phyloP scores from a whole-genome alignment of 2,329 filamentous ascomycete genomes.

The Cercospora beticola region DNA sequence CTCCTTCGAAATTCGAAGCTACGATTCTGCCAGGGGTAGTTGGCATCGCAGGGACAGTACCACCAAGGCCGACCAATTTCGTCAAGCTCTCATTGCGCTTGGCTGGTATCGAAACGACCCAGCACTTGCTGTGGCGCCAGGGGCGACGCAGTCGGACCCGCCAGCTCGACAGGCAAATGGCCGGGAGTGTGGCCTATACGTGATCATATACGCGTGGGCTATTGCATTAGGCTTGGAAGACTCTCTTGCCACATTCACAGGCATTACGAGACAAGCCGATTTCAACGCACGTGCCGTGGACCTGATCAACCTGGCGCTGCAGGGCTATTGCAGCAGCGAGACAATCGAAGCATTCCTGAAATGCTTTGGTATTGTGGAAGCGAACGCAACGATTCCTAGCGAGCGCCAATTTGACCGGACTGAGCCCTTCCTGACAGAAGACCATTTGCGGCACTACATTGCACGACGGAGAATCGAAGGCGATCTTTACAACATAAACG shows the following conservation, averaged over 20 bases:
- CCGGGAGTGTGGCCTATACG: conserved; percentile 21
- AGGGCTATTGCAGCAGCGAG: conserved; percentile 12
- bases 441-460: background rate
- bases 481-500: background rate
- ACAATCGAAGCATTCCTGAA: conserved; percentile 19
- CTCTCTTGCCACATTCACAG: background rate
- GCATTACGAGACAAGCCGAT: conserved; percentile 1
- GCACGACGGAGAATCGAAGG: background rate
- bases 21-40: background rate
- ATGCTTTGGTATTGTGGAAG: conserved; percentile 16
- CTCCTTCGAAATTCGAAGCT: background rate
- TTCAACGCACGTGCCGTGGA: background rate
- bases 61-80: background rate
- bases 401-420: conserved; percentile 15
- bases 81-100: background rate
- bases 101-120: background rate
- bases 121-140: background rate
- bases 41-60: background rate
- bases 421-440: background rate
- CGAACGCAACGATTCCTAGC: background rate
- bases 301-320: conserved; percentile 15
- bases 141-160: background rate
- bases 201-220: conserved; percentile 19
- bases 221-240: conserved; percentile 16
- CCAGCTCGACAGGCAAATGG: background rate